Evolutionary conservation across 2,329 filamentous ascomycete species (phyloP), one percentile per base, ranked within the genome.

Genomic region (Neofusicoccum cordaticola): DNA sequence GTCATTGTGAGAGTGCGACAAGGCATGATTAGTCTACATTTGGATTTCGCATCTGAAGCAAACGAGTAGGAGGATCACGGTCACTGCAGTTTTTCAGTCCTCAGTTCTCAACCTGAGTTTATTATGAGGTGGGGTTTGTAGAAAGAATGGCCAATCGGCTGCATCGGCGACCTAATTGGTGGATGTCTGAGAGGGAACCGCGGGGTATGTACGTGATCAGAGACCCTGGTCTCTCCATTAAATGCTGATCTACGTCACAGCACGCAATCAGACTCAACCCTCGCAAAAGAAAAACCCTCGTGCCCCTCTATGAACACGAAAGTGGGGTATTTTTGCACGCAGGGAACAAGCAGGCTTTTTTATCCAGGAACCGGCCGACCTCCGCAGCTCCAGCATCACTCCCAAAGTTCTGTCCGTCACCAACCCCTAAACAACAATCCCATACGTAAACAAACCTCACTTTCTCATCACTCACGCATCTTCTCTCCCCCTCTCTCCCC

Each of bases 401-500:
- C 27, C 5, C 27, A 31, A 31, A 31, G 27, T 31, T 7, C 27
- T 31, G 27, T 31, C 27, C 27, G 27, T 7, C 27, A 31, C 27
- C 27, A 31, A 31, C 2, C 7, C 27, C 5, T 31, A 5, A 31
- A 31, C 27, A 31, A 31, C 27, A 31, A 31, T 1, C 27, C 27
- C 27, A 5, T 31, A 31, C 27, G 7, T 31, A 31, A 5, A 31
- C 5, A 31, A 1, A 5, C 27, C 27, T 31, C 27, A 7, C 27
- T 1, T 31, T 3, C 27, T 5, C 5, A 5, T 41, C 39, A 22
- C 22, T 3, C 22, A 22, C 22, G 3, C 22, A 22, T 15, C 83
- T 63, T 82, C 86, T 2, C 83, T 89, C 50, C 79, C 89, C 34
- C 78, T 89, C 89, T 35, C 78, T 89, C 1, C 85, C 89, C 34